Conservation (phyloP, 345 rosid species). For the Ricinus communis region DNA sequence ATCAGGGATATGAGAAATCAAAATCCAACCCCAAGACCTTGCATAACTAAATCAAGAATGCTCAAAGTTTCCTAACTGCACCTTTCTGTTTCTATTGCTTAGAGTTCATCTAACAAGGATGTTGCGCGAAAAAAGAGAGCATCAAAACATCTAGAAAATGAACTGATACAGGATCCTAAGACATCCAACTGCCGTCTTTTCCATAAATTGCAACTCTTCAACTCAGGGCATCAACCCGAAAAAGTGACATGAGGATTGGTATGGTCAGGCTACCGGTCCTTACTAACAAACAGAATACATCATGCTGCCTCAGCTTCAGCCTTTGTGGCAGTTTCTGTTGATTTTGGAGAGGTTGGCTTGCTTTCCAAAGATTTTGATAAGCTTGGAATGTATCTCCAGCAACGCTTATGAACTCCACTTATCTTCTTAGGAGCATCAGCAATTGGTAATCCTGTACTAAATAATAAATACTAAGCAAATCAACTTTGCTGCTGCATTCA, state of each 20-base stretch:
- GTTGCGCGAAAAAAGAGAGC: background rate
- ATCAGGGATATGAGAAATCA: background rate
- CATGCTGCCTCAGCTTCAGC: conserved; percentile 56
- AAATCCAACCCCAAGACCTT: background rate
- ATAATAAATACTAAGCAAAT: conserved; percentile 12
- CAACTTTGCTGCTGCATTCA: background rate
- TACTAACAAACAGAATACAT: conserved; percentile 16
- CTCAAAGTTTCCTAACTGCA: background rate
- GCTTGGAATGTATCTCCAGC: conserved; percentile 84
- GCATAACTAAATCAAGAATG: background rate
- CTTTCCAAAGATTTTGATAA: conserved; percentile 36
- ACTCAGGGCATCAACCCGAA: conserved; percentile 3
- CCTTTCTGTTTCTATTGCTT: background rate
- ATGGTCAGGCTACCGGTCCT: conserved; percentile 10
- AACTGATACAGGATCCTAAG: background rate
- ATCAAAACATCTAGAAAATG: background rate
- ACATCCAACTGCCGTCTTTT: background rate
- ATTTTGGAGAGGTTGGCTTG: conserved; percentile 19
- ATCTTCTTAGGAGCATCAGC: conserved; percentile 84
- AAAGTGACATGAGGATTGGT: too few relatives aligned
- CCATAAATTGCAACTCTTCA: conserved; percentile 10
- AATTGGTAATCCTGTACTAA: conserved; percentile 58
- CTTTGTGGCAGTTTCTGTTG: conserved; percentile 40
- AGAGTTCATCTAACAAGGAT: conserved; percentile 3
- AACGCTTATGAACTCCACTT: conserved; percentile 85